These are phyloP conservation scores for Corynascus novoguineensis DNA, from an alignment of 495 filamentous ascomycete genomes.

Conservation along the genomic window DNA sequence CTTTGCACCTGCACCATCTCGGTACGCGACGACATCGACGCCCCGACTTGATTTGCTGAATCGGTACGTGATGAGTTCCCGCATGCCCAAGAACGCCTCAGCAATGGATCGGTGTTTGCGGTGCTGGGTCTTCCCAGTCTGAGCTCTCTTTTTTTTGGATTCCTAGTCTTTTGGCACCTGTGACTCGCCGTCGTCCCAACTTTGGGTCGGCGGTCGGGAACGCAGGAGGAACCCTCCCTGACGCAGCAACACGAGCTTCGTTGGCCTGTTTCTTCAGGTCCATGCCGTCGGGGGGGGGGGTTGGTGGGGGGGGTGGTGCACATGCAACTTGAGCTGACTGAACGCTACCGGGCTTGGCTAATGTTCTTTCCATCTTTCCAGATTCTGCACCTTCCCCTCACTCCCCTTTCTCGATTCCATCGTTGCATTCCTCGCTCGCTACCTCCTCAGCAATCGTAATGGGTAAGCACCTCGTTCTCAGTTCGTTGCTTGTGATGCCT, in stretches of 20 bases:
- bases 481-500: constrained; percentile 25
- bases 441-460: constrained; percentile 34
- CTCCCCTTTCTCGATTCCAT: constrained; percentile 8
- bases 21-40: constrained; percentile 24
- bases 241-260: neutral
- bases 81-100: neutral
- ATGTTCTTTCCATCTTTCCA: constrained; percentile 20
- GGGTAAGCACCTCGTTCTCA: constrained; percentile 45
- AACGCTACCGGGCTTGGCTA: constrained; percentile 15
- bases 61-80: constrained; percentile 18
- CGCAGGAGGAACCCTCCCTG: neutral
- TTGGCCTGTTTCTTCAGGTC: neutral
- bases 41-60: constrained; percentile 16
- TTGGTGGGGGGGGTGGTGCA: too few relatives aligned
- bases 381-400: constrained; percentile 28
- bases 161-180: neutral
- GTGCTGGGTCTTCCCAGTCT: neutral
- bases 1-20: constrained; percentile 17
- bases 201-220: too few relatives aligned
- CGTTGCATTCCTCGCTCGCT: constrained; percentile 14
- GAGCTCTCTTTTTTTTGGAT: neutral
- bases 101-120: too few relatives aligned
- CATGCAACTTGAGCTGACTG: constrained; percentile 1
- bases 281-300: neutral
- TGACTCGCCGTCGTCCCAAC: neutral